Percentiles rank a stretch among this genome's conserved stretches.
Conservation (phyloP, 768 basidiomycete genomes). For the Saitozyma podzolica region DNA sequence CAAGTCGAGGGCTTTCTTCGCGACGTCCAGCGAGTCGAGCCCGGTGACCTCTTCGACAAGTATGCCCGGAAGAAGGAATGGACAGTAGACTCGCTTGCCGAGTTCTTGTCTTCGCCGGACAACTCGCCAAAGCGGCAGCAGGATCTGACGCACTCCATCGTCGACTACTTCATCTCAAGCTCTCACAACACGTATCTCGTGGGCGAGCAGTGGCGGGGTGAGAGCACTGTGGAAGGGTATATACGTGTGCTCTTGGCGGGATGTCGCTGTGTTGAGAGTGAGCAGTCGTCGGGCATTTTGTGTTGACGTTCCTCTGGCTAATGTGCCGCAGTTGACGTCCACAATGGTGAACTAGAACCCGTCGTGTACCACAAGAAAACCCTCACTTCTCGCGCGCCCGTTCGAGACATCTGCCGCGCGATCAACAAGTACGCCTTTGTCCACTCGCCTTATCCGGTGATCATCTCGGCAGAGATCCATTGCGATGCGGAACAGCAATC, state of each 20-base stretch:
- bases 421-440: constrained; percentile 88
- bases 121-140: constrained; percentile 69
- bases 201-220: constrained; percentile 63
- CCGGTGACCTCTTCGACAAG: constrained; percentile 54
- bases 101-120: constrained; percentile 77
- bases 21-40: constrained; percentile 55
- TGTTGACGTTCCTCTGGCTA: neutral
- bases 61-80: constrained; percentile 53
- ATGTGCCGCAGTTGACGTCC: constrained; percentile 75
- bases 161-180: constrained; percentile 83
- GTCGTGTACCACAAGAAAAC: constrained; percentile 87
- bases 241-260: constrained; percentile 84
- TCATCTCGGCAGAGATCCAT: constrained; percentile 91
- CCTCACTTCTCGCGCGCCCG: constrained; percentile 75
- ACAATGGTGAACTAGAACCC: constrained; percentile 81
- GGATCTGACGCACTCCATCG: constrained; percentile 84
- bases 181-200: constrained; percentile 70
- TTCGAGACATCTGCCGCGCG: constrained; percentile 77
- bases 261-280: constrained; percentile 91
- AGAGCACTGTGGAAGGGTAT: constrained; percentile 88
- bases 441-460: constrained; percentile 83
- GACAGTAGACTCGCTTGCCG: constrained; percentile 66
- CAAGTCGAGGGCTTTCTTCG: constrained; percentile 61
- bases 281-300: constrained; percentile 44
- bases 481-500: constrained; percentile 78